phyloP scores from a whole-genome alignment of 306 rosid species.

The Inga oerstediana region DNA sequence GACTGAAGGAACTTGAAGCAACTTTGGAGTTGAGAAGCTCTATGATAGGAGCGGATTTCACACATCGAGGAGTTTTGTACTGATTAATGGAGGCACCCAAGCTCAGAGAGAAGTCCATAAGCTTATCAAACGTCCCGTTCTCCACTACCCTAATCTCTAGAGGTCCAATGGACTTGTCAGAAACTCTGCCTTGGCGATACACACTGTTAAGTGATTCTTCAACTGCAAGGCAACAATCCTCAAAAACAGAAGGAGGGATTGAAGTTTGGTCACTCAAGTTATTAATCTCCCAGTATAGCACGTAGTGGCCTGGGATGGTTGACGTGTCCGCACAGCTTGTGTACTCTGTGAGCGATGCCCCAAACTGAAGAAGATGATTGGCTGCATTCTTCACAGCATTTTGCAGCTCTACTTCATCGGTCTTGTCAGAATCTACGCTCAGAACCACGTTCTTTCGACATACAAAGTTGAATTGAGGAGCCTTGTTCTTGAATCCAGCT shows the following conservation, averaged over 20 bases:
- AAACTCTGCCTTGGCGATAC: conserved; percentile 52
- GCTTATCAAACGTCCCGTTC: conserved; percentile 52
- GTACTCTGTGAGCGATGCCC: conserved; percentile 42
- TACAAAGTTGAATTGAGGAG: conserved; percentile 55
- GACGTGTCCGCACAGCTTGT: conserved; percentile 51
- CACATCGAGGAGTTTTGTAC: conserved; percentile 55
- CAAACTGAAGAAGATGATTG: conserved; percentile 34
- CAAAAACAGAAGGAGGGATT: conserved; percentile 43
- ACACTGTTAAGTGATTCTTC: conserved; percentile 48
- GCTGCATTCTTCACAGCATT: conserved; percentile 51
- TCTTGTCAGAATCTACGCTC: conserved; percentile 56
- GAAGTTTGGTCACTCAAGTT: conserved; percentile 6
- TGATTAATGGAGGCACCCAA: conserved; percentile 58
- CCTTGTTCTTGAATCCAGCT: conserved; percentile 54
- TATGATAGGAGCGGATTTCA: conserved; percentile 37
- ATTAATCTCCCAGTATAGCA: conserved; percentile 53
- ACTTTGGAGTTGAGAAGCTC: conserved; percentile 44
- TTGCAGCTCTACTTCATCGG: conserved; percentile 56
- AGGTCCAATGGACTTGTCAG: conserved; percentile 55
- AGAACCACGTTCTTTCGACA: conserved; percentile 53
- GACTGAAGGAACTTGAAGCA: conserved; percentile 43
- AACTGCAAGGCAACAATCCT: conserved; percentile 45
- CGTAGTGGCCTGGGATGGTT: conserved; percentile 51
- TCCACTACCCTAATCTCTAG: conserved; percentile 50
- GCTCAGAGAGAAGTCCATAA: conserved; percentile 51